phyloP scores from a whole-genome alignment of 2,329 filamentous ascomycete species.

The Alternaria incomplexa region DNA sequence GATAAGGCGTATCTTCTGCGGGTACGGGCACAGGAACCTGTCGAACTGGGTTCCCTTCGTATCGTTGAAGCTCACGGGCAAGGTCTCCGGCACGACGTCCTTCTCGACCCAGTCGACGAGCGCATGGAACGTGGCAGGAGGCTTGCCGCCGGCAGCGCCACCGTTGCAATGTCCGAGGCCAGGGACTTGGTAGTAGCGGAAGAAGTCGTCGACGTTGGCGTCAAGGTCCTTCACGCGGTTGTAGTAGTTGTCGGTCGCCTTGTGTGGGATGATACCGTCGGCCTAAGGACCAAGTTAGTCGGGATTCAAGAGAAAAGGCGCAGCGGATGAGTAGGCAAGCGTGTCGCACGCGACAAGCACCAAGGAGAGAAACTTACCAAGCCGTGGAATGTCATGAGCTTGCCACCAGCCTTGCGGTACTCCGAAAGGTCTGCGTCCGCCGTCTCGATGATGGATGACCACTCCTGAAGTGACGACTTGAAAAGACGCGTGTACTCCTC shows the following conservation, averaged over 20 bases:
- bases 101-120: constrained; percentile 39
- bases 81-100: constrained; percentile 18
- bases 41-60: constrained; percentile 7
- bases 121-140: constrained; percentile 42
- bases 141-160: constrained; percentile 22
- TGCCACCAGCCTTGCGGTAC: constrained; percentile 24
- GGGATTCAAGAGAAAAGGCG: background rate
- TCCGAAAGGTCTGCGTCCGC: constrained; percentile 24
- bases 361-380: background rate
- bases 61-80: constrained; percentile 2
- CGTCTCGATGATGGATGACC: constrained; percentile 18
- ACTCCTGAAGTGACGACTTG: constrained; percentile 6
- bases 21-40: constrained; percentile 26
- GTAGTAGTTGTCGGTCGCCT: constrained; percentile 20
- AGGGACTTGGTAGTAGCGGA: constrained; percentile 30
- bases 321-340: no score
- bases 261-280: background rate
- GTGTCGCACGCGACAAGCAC: no score
- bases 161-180: constrained; percentile 30
- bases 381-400: constrained; percentile 36
- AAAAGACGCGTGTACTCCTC: background rate
- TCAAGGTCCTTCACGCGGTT: constrained; percentile 10
- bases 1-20: constrained; percentile 13
- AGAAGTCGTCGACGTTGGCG: constrained; percentile 25
- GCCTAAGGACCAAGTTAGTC: background rate